Conservation (phyloP, 2,329 filamentous ascomycete species). For the Penicillium nordicum region DNA sequence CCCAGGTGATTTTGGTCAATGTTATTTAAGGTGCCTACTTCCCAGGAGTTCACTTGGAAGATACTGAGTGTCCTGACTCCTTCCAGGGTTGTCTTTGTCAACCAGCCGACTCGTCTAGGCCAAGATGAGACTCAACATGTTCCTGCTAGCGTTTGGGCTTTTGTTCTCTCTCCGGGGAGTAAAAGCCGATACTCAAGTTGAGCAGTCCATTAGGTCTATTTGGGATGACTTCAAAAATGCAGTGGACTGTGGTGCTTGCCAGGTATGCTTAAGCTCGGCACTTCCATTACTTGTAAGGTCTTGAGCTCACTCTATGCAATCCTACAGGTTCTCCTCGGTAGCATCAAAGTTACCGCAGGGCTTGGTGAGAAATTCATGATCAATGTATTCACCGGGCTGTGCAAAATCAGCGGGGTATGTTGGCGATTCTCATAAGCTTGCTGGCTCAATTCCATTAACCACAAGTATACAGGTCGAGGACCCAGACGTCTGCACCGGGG, state of each 20-base stretch:
- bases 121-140: slow-evolving; percentile 13
- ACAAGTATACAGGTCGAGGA: slow-evolving; percentile 45
- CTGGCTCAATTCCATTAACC: not conserved
- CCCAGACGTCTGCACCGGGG: slow-evolving; percentile 54
- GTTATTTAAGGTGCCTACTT: not conserved
- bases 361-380: slow-evolving; percentile 46
- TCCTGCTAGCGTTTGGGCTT: slow-evolving; percentile 10
- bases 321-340: slow-evolving; percentile 32
- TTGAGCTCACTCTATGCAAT: not conserved
- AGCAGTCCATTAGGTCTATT: slow-evolving; percentile 22
- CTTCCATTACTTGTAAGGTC: not conserved
- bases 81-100: not conserved
- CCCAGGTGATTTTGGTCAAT: not conserved
- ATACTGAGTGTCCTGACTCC: not conserved
- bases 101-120: not conserved
- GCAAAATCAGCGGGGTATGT: slow-evolving; percentile 36
- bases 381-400: slow-evolving; percentile 36
- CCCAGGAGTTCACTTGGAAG: not conserved
- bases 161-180: slow-evolving; percentile 9
- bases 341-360: slow-evolving; percentile 45
- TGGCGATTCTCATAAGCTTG: not conserved
- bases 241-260: slow-evolving; percentile 32
- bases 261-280: slow-evolving; percentile 18
- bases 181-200: slow-evolving; percentile 8
- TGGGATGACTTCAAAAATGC: slow-evolving; percentile 32